These are phyloP conservation scores for Tuber magnatum DNA, from an alignment of 495 filamentous ascomycete genomes.

Conservation along the genomic window DNA sequence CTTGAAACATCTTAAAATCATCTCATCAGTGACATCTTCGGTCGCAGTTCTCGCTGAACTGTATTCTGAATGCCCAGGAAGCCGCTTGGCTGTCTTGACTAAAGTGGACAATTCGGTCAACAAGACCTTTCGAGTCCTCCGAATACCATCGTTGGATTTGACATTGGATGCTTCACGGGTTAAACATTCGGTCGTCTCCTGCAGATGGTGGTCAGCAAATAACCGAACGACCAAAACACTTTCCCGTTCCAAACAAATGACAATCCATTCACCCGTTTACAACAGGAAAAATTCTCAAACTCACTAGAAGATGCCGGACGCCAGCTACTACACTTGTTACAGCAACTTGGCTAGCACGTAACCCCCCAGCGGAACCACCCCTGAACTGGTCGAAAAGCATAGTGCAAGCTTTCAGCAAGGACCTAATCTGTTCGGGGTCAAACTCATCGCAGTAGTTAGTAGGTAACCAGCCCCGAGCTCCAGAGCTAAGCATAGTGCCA, in stretches of 20 bases:
- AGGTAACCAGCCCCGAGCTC: constrained; percentile 89
- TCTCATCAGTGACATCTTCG: constrained; percentile 76
- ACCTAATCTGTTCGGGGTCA: constrained; percentile 75
- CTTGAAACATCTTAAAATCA: constrained; percentile 87
- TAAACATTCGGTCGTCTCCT: constrained; percentile 85
- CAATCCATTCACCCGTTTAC: constrained; percentile 2
- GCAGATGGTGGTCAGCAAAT: constrained; percentile 28
- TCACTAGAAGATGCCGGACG: constrained; percentile 79
- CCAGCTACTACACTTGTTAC: constrained; percentile 89
- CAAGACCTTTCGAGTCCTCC: constrained; percentile 73
- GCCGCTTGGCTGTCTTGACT: constrained; percentile 74
- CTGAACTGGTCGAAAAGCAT: constrained; percentile 89
- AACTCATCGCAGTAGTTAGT: constrained; percentile 98
- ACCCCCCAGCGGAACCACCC: constrained; percentile 56
- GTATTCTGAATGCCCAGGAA: constrained; percentile 46
- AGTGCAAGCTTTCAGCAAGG: constrained; percentile 74
- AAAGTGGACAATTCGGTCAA: constrained; percentile 81
- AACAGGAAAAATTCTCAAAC: constrained; percentile 38
- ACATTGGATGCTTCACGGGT: constrained; percentile 71
- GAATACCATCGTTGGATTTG: constrained; percentile 64
- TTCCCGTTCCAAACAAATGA: constrained; percentile 12
- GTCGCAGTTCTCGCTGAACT: constrained; percentile 42
- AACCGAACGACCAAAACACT: not conserved
- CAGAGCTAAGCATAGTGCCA: constrained; percentile 83
- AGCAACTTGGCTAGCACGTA: constrained; percentile 72